Conservation (phyloP, 2,329 filamentous ascomycete species). For the Didymosphaeria variabile region DNA sequence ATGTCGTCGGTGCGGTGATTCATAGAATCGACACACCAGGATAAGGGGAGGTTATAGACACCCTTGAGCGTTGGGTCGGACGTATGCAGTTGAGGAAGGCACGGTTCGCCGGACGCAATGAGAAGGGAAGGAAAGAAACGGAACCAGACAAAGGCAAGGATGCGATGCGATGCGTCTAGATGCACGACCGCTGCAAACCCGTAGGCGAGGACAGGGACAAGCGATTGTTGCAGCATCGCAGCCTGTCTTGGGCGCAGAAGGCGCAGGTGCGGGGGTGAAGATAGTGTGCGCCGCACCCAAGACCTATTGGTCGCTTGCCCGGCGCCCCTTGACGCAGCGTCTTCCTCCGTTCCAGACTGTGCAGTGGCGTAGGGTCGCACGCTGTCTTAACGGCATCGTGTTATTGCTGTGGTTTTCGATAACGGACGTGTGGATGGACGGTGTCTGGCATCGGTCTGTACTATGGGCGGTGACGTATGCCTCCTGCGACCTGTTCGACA, state of each 20-base stretch:
- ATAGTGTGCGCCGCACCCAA: slow-evolving; percentile 8
- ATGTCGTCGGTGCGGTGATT: background rate
- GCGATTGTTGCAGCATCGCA: slow-evolving; percentile 13
- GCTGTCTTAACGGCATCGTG: background rate
- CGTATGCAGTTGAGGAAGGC: slow-evolving; percentile 3
- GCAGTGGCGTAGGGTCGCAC: background rate
- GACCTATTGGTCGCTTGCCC: slow-evolving; percentile 7
- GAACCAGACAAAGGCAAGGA: slow-evolving; percentile 1
- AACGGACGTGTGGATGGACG: background rate
- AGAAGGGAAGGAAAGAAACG: background rate
- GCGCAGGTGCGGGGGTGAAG: slow-evolving; percentile 12
- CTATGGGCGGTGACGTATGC: background rate
- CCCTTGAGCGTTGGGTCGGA: background rate
- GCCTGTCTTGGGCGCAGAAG: slow-evolving; percentile 5
- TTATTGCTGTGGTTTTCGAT: slow-evolving; percentile 3
- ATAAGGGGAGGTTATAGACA: background rate
- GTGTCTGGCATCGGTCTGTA: background rate
- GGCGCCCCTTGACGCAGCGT: slow-evolving; percentile 10
- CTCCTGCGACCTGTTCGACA: background rate
- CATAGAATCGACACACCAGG: background rate
- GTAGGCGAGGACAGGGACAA: slow-evolving; percentile 8
- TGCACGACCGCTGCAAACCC: slow-evolving; percentile 8
- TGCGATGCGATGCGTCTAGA: slow-evolving; percentile 4
- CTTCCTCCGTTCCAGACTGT: slow-evolving; percentile 7
- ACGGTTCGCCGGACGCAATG: background rate